phyloP scores from a whole-genome alignment of 441 rosid genomes.

The Euphorbia celastroides region DNA sequence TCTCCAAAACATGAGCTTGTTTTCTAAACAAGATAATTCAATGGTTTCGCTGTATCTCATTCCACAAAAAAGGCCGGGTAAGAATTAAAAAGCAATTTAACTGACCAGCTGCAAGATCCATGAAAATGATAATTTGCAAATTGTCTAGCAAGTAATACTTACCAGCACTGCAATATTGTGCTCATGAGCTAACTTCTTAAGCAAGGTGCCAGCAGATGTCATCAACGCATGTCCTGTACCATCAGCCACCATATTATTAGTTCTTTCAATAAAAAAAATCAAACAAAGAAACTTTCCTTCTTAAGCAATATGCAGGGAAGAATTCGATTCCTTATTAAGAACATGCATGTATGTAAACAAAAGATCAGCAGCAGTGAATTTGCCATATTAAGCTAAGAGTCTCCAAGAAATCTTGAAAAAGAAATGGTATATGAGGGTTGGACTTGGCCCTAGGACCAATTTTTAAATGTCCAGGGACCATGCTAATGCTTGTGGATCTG shows the following conservation, averaged over 20 bases:
- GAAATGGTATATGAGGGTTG: too few relatives aligned
- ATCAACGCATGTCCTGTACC: slow-evolving; percentile 71
- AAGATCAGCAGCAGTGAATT: background rate
- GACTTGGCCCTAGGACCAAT: too few relatives aligned
- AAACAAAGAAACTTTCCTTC: background rate
- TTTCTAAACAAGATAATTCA: background rate
- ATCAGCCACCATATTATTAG: slow-evolving; percentile 2
- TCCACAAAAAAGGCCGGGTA: background rate
- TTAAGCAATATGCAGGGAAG: background rate
- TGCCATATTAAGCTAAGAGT: background rate
- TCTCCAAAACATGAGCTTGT: background rate
- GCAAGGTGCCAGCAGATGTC: slow-evolving; percentile 62
- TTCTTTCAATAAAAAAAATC: background rate
- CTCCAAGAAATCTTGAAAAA: too few relatives aligned
- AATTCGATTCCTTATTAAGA: background rate
- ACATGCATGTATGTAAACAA: background rate
- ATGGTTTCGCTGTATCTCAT: background rate
- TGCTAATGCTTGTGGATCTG: background rate
- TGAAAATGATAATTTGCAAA: background rate
- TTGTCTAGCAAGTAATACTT: slow-evolving; percentile 17
- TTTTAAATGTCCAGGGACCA: too few relatives aligned
- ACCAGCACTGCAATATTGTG: slow-evolving; percentile 62
- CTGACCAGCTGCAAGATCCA: background rate
- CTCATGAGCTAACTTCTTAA: slow-evolving; percentile 82
- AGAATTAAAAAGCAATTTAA: background rate